phyloP scores from a whole-genome alignment of 2,329 filamentous ascomycete genomes.

The Colletotrichum abscissum region DNA sequence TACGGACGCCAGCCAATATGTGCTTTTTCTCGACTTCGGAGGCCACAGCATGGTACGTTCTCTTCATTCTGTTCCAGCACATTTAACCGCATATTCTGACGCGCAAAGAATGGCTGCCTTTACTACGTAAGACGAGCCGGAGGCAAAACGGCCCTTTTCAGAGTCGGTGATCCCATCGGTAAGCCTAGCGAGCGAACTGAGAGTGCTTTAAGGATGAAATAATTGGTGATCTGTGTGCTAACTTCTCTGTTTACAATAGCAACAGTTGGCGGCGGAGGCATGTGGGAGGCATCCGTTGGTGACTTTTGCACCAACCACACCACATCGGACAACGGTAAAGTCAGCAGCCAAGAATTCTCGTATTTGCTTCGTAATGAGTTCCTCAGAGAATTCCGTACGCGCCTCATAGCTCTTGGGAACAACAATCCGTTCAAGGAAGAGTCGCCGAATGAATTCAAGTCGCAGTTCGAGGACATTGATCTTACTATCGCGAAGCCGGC shows the following conservation, averaged over 20 bases:
- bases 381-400: not conserved
- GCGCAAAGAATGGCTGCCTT: constrained; percentile 17
- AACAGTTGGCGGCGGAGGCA: constrained; percentile 12
- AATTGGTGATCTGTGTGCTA: too few species aligned
- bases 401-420: not conserved
- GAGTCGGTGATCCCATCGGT: constrained; percentile 11
- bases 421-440: not conserved
- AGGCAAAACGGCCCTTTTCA: not conserved
- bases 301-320: constrained; percentile 2
- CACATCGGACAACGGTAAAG: too few species aligned
- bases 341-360: not conserved
- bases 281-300: constrained; percentile 25
- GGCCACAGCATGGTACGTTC: constrained; percentile 29
- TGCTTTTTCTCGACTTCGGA: constrained; percentile 31
- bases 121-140: constrained; percentile 2
- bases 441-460: too few species aligned
- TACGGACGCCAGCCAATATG: not conserved
- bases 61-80: not conserved
- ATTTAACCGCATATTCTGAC: too few species aligned
- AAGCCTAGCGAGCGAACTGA: not conserved
- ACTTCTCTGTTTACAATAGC: not conserved
- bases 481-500: too few species aligned
- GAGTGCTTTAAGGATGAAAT: too few species aligned
- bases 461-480: too few species aligned
- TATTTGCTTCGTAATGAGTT: not conserved